Base-by-base conservation (phyloP, 176 grass and related monocot species). In the Eragrostis curvula region DNA sequence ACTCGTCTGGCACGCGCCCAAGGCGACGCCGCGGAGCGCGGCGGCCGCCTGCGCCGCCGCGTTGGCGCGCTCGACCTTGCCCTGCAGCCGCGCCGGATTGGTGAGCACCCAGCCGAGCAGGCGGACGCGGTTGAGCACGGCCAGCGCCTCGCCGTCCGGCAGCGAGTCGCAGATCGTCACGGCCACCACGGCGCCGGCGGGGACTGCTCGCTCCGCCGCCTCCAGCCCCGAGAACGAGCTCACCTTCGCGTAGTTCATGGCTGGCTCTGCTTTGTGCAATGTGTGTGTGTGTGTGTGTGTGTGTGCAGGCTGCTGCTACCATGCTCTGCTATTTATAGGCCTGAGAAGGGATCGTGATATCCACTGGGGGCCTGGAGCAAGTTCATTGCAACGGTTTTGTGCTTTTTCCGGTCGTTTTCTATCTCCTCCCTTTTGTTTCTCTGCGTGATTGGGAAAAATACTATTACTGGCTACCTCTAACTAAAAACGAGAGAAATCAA, bases 81-180 rank as follows among this genome's bases (percentile, higher is more conserved):
- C 13, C 29, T 65, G 14, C 14, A 65, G 62, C 29, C 62, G 62
- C 29, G 62, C 28, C 62, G 62, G 62, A 29, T 65, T 65, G 28
- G 62, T 65, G 62, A 65, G 62, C 62, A 65, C 62, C 62, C 62
- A 65, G 6, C 62, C 62, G 29, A 65, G 62, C 62, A 3, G 14
- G 62, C 62, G 62, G 62, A 65, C 62, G 62, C 28, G 62, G 62
- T 65, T 32, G 29, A 16, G 62, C 29, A 65, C 62, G 29, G 62
- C 62, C 28, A 30, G 29, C 5, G 62, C 62, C 5, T 65, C 62
- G 62, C 62, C 62, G 62, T 65, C 62, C 13, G 62, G 62, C 29
- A 65, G 62, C 62, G 29, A 30, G 6, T 17, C 62, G 62, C 28
- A 16, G 29, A 65, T 32, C 14, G 62, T 65, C 28, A 65, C 62